Conservation (phyloP, 2,329 filamentous ascomycete species). For the Pyrenophora tritici-repentis region DNA sequence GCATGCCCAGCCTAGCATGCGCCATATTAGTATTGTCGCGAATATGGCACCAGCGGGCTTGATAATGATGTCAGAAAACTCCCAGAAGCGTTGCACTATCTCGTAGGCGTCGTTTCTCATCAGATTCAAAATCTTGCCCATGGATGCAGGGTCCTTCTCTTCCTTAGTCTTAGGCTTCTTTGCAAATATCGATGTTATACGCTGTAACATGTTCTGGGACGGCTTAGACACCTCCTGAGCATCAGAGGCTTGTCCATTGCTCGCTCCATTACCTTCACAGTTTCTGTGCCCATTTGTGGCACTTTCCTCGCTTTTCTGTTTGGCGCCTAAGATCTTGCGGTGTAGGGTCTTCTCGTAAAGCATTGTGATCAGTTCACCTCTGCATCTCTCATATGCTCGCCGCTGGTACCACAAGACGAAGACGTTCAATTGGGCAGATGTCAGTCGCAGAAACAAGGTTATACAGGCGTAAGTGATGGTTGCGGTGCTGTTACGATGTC, state of each 20-base stretch:
- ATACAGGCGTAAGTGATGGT: slow-evolving; percentile 69
- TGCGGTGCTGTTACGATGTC: slow-evolving; percentile 57
- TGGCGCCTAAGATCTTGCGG: slow-evolving; percentile 58
- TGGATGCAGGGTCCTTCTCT: slow-evolving; percentile 68
- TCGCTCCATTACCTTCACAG: slow-evolving; percentile 16
- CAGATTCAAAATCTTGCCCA: slow-evolving; percentile 88
- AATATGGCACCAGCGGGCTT: slow-evolving; percentile 78
- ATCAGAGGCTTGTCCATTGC: slow-evolving; percentile 19
- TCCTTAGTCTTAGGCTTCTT: slow-evolving; percentile 30
- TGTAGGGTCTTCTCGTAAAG: slow-evolving; percentile 78
- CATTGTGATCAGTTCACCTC: slow-evolving; percentile 86
- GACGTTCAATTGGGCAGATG: slow-evolving; percentile 68
- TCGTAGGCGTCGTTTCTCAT: slow-evolving; percentile 84
- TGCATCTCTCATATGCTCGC: slow-evolving; percentile 79
- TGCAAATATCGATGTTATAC: slow-evolving; percentile 19
- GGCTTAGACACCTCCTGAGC: slow-evolving; percentile 7
- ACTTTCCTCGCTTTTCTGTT: slow-evolving; percentile 39
- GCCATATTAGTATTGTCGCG: slow-evolving; percentile 74
- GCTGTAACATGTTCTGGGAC: slow-evolving; percentile 11
- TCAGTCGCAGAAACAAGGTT: slow-evolving; percentile 64
- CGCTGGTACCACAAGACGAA: slow-evolving; percentile 82
- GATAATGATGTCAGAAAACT: slow-evolving; percentile 75
- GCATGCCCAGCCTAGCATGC: slow-evolving; percentile 79
- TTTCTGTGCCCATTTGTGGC: slow-evolving; percentile 25
- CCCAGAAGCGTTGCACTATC: slow-evolving; percentile 84